These are phyloP conservation scores for Bipolaris oryzae DNA, from an alignment of 2,329 filamentous ascomycete genomes.

Conservation along the genomic window DNA sequence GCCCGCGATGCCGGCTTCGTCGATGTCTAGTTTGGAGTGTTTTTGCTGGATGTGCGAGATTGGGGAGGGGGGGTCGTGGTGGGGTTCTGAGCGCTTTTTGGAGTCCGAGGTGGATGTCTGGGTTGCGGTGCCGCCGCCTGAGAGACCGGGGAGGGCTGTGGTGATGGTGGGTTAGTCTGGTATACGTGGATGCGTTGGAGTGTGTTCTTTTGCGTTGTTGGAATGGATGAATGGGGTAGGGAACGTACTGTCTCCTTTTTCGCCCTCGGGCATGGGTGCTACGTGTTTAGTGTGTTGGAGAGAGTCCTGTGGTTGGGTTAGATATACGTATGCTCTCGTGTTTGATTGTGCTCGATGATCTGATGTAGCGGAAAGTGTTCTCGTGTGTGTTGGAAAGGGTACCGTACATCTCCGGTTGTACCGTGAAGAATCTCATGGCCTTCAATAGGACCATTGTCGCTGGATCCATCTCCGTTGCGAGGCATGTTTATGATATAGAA, in stretches of 20 bases:
- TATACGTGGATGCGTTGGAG: background rate
- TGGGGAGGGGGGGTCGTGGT: conserved; percentile 1
- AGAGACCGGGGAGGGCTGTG: conserved; percentile 19
- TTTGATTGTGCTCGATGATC: too few relatives aligned
- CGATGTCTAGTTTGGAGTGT: conserved; percentile 15
- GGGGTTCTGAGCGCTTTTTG: conserved; percentile 6
- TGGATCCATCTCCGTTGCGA: conserved; percentile 50
- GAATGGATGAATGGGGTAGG: background rate
- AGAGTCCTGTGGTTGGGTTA: conserved; percentile 18
- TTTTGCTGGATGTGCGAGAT: conserved; percentile 8
- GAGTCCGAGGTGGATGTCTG: background rate
- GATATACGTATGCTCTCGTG: background rate
- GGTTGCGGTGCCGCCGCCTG: conserved; percentile 15
- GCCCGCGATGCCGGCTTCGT: conserved; percentile 11
- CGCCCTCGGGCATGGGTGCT: conserved; percentile 42
- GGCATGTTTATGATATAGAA: conserved; percentile 37
- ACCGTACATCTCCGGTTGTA: conserved; percentile 42
- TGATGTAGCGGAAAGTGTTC: too few relatives aligned
- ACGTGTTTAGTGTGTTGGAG: conserved; percentile 46
- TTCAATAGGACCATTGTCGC: conserved; percentile 50
- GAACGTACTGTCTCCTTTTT: conserved; percentile 41
- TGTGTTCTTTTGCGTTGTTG: background rate
- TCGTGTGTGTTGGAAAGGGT: background rate
- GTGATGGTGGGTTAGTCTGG: background rate
- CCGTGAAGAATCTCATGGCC: conserved; percentile 49